Conservation (phyloP, 2,329 filamentous ascomycete species). For the Microcera coccophila region DNA sequence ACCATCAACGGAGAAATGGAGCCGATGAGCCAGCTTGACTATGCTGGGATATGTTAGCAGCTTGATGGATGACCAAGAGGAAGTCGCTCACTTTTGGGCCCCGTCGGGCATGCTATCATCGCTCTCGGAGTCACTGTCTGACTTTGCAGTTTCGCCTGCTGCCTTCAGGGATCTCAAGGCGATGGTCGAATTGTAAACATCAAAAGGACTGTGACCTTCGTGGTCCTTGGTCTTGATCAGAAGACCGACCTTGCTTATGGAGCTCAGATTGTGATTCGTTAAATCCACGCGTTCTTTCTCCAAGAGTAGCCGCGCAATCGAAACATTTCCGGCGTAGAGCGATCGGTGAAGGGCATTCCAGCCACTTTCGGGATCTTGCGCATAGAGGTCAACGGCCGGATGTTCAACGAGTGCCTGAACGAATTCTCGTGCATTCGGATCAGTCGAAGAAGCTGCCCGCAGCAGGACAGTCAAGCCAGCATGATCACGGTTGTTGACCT, state of each 20-base stretch:
- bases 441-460: conserved; percentile 73
- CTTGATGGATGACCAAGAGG: neutral
- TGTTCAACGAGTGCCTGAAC: conserved; percentile 77
- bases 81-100: conserved; percentile 27
- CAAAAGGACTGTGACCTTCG: conserved; percentile 91
- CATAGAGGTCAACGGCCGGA: conserved; percentile 78
- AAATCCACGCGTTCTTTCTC: conserved; percentile 68
- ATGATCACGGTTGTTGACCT: conserved; percentile 82
- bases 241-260: conserved; percentile 61
- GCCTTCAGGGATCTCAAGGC: conserved; percentile 64
- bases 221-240: conserved; percentile 94
- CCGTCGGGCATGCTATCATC: conserved; percentile 42
- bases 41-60: conserved; percentile 18
- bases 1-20: conserved; percentile 41
- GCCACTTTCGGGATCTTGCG: conserved; percentile 84
- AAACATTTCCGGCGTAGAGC: conserved; percentile 83
- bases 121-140: conserved; percentile 53
- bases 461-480: conserved; percentile 79
- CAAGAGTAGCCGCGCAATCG: conserved; percentile 77
- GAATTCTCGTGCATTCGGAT: conserved; percentile 66
- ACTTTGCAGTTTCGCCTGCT: conserved; percentile 43
- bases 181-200: conserved; percentile 86
- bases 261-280: conserved; percentile 55
- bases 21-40: conserved; percentile 14
- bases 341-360: conserved; percentile 95